Evolutionary conservation across 2,329 filamentous ascomycete genomes (phyloP).

Genomic region (Lachnellula suecica): DNA sequence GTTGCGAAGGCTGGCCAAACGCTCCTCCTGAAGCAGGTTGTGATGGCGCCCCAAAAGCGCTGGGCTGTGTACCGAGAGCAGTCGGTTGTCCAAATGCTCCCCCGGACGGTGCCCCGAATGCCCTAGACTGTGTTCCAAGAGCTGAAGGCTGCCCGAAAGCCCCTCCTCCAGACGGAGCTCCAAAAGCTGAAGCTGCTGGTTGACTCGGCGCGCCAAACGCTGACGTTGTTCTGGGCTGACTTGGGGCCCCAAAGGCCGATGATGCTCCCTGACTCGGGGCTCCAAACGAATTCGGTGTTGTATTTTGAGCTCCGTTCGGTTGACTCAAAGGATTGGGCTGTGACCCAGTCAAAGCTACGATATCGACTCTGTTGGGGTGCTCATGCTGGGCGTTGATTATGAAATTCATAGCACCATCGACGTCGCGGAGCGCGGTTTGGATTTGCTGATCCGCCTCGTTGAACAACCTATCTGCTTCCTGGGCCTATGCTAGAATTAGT

Average conservation of each 20-base stretch:
- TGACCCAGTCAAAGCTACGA: conserved; percentile 44
- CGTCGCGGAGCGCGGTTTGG: conserved; percentile 64
- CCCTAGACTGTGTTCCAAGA: too few relatives aligned
- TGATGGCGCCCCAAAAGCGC: too few relatives aligned
- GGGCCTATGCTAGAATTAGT: conserved; percentile 44
- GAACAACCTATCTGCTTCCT: conserved; percentile 60
- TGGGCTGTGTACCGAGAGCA: too few relatives aligned
- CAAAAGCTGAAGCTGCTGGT: conserved; percentile 25
- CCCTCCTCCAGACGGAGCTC: conserved; percentile 8
- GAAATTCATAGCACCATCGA: conserved; percentile 71
- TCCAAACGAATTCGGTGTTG: conserved; percentile 6
- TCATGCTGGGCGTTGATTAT: conserved; percentile 64
- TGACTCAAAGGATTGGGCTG: conserved; percentile 31
- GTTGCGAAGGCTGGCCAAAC: conserved; percentile 28
- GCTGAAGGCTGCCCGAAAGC: conserved; percentile 25
- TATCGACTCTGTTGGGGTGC: conserved; percentile 74
- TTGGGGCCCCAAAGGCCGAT: conserved; percentile 13
- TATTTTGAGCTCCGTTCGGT: conserved; percentile 34
- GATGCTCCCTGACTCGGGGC: conserved; percentile 4
- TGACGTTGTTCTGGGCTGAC: conserved; percentile 14
- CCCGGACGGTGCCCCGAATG: too few relatives aligned
- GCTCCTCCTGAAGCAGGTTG: conserved; percentile 16
- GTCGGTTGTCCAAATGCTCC: conserved; percentile 15
- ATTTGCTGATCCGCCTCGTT: conserved; percentile 70
- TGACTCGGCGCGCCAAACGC: conserved; percentile 25